Base-by-base conservation (phyloP, 2,329 filamentous ascomycete species). In the Colletotrichum phormii region DNA sequence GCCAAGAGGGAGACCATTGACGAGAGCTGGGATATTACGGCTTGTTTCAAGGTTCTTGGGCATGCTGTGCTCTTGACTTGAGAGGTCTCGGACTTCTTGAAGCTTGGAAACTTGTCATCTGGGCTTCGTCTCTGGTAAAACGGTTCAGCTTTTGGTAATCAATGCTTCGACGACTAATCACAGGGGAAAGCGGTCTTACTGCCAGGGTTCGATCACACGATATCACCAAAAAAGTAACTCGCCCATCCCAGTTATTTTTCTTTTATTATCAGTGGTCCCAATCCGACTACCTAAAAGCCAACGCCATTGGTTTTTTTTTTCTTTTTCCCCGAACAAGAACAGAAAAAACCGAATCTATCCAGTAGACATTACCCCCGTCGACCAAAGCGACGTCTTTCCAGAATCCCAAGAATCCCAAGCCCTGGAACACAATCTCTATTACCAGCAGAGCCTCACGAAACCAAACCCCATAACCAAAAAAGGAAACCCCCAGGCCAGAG, bases 21-120 rank as follows among this genome's bases (percentile, higher is more conserved):
- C 64, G 82, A 83, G 74, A 81, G 77, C 24, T 87, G 84, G 85
- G 85, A 86, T 66, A 74, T 86, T 55, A 80, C 80, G 15, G 82
- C 81, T 65, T 87, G 84, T 72, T 77, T 87, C 68, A 83, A 82
- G 66, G 76, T 83, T 54, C 75, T 84, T 18, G 83, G 83, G 31
- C 80, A 84, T 70, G 78, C 80, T 67, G 80, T 84, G 75, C 79
- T 85, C 67, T 63, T 85, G 72, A 82, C 84, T 71, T 84, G 57
- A 73, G 29, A n/a, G 2, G 13, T 5, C 22, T 15, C 0, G 6
- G 0, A 11, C 18, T n/a, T 29, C 9, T 31, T 12, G 4, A n/a
- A 22, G n/a, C 6, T 24, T 7, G 4, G 26, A 8, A 5, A 13
- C 5, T 35, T 12, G 4, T 35, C 0, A 18, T 9, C 12, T 13